Evolutionary conservation across 129 eudicot genomes (phyloP), one percentile per base, ranked within the genome.

Genomic region (Tagetes patula): DNA sequence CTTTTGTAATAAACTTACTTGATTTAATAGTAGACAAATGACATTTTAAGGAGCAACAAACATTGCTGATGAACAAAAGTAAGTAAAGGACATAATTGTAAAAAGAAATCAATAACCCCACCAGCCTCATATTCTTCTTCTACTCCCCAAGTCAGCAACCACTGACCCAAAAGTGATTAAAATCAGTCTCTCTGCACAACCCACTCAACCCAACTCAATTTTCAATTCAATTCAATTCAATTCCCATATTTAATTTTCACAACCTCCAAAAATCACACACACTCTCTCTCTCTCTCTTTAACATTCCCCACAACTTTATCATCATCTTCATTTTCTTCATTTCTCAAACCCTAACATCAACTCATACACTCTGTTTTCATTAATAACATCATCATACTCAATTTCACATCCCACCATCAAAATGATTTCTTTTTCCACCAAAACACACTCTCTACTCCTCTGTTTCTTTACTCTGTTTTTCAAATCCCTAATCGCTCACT

Each of bases 71-170:
- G 72, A 34, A 42, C 1, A 78, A 64, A 40, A 52, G 33, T 53
- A 71, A 78, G 72, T 13, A 1, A 20, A 70, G 65, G 55, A 32
- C 77, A 70, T 61, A 5, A 34, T 61, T 6, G 8, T 43, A 43
- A 1, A 55, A 7, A 64, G 71, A 71, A 65, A 64, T 72, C 64
- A 63, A 53, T 68, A 47, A 64, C 43, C 45, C 32, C 53, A 71
- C 61, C 76, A 38, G 9, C 71, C 40, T 65, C 64, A 40, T 78
- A 78, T 71, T 78, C 61, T 49, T 70, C 72, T 70, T 38, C 82
- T 64, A 84, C 83, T 76, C 84, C 84, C 88, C 64, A 83, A 75
- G 88, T 83, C 88, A 86, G 85, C 87, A 84, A 89, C 87, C 91
- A 89, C 89, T 84, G 72, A 73, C 62, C 67, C 41, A 63, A 78